These are phyloP conservation scores for Calonectria pauciramosa DNA, from an alignment of 2,329 filamentous ascomycete genomes.

Conservation along the genomic window DNA sequence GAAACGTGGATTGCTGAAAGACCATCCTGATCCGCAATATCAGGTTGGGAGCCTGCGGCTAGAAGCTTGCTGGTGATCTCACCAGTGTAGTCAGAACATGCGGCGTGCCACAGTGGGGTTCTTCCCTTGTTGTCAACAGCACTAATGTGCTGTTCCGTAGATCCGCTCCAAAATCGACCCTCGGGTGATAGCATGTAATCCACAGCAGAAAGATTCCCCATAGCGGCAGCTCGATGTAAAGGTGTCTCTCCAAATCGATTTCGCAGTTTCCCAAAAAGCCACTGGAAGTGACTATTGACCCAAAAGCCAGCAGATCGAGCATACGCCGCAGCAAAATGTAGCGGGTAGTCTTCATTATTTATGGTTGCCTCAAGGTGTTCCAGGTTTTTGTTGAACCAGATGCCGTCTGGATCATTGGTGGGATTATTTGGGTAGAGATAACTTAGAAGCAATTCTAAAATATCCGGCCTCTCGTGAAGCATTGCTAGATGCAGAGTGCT, in stretches of 20 bases:
- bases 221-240: slow-evolving; percentile 4
- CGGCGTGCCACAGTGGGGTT: slow-evolving; percentile 11
- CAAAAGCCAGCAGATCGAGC: not conserved
- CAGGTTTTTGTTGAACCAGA: not conserved
- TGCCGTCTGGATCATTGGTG: not conserved
- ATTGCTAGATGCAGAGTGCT: not conserved
- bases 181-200: not conserved
- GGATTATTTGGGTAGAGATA: not conserved
- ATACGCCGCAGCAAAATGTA: slow-evolving; percentile 18
- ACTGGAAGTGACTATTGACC: not conserved
- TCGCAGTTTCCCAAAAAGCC: not conserved
- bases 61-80: not conserved
- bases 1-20: slow-evolving; percentile 5
- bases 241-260: slow-evolving; percentile 3
- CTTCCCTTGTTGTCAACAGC: not conserved
- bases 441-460: not conserved
- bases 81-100: not conserved
- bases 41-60: not conserved
- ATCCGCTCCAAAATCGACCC: not conserved
- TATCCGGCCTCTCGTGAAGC: not conserved
- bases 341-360: slow-evolving; percentile 10
- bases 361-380: slow-evolving; percentile 4
- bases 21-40: not conserved
- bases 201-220: not conserved
- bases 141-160: not conserved